Conservation (phyloP, 495 filamentous ascomycete species). For the Pyronema omphalodes region DNA sequence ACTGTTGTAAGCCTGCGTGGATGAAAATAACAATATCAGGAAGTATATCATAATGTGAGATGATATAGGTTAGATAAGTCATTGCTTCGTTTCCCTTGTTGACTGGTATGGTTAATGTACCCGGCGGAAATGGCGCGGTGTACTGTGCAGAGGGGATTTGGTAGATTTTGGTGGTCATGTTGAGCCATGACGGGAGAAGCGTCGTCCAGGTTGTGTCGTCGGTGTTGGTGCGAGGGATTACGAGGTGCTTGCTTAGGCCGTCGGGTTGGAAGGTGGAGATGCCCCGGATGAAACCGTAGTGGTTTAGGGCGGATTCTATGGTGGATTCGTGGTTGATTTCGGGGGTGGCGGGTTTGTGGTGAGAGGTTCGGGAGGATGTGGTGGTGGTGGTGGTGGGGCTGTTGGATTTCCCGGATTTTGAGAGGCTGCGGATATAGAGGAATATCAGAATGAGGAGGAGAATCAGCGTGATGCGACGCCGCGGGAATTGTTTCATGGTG, state of each 20-base stretch:
- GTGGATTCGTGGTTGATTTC: not conserved
- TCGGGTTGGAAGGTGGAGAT: constrained; percentile 16
- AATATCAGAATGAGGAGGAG: not conserved
- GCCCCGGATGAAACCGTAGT: constrained; percentile 8
- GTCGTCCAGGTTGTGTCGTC: constrained; percentile 40
- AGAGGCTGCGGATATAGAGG: not conserved
- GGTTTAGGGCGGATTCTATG: not conserved
- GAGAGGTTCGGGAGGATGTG: no score
- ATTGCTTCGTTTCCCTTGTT: constrained; percentile 39
- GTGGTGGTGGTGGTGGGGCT: not conserved
- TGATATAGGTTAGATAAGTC: constrained; percentile 41
- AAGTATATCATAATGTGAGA: constrained; percentile 31
- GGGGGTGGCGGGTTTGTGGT: no score
- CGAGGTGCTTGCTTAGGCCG: constrained; percentile 35
- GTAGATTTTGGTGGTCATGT: constrained; percentile 12
- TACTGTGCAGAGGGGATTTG: constrained; percentile 9
- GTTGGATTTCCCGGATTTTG: not conserved
- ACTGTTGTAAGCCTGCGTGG: constrained; percentile 29
- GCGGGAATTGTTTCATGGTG: not conserved
- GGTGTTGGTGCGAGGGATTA: constrained; percentile 35
- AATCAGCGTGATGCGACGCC: not conserved
- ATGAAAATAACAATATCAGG: constrained; percentile 30
- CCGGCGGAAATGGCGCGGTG: not conserved
- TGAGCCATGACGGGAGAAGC: constrained; percentile 10
- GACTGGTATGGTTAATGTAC: constrained; percentile 10